These are phyloP conservation scores for Amylocystis lapponica DNA, from an alignment of 768 basidiomycete species.

Conservation along the genomic window DNA sequence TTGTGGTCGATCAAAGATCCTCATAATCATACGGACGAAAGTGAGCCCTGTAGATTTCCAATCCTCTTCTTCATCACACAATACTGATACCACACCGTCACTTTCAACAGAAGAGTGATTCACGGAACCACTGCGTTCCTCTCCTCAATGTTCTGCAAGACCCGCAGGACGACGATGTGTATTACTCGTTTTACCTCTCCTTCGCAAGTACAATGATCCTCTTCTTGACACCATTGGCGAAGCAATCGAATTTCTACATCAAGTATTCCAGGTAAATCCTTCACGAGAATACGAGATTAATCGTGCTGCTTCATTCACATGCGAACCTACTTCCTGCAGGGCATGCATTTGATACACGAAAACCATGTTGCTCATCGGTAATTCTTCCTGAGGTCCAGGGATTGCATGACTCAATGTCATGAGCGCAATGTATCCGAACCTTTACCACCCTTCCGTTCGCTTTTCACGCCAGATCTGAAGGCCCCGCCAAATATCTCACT, in stretches of 20 bases:
- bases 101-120: slow-evolving; percentile 10
- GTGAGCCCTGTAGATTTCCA: slow-evolving; percentile 1
- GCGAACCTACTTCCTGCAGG: slow-evolving; percentile 14
- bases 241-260: slow-evolving; percentile 26
- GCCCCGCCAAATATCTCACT: slow-evolving; percentile 16
- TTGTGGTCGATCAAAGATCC: no score
- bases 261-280: slow-evolving; percentile 28
- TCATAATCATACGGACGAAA: no score
- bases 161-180: slow-evolving; percentile 4
- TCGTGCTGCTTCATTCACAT: background rate
- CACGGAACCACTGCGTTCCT: slow-evolving; percentile 20
- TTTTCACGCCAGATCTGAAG: slow-evolving; percentile 17
- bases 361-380: slow-evolving; percentile 31
- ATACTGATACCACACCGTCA: slow-evolving; percentile 4
- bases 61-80: slow-evolving; percentile 4
- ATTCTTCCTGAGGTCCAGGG: slow-evolving; percentile 6
- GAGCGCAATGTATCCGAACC: slow-evolving; percentile 9
- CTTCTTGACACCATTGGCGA: slow-evolving; percentile 31
- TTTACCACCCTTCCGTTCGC: slow-evolving; percentile 11
- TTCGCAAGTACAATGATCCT: slow-evolving; percentile 22
- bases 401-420: slow-evolving; percentile 14
- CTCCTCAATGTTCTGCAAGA: slow-evolving; percentile 18
- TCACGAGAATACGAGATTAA: background rate
- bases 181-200: slow-evolving; percentile 27
- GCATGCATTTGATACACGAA: slow-evolving; percentile 30